Evolutionary conservation across 225 moss, liverwort and hornwort species (phyloP), one percentile per base, ranked within the genome.

Genomic region (Physcomitrellopsis africana): DNA sequence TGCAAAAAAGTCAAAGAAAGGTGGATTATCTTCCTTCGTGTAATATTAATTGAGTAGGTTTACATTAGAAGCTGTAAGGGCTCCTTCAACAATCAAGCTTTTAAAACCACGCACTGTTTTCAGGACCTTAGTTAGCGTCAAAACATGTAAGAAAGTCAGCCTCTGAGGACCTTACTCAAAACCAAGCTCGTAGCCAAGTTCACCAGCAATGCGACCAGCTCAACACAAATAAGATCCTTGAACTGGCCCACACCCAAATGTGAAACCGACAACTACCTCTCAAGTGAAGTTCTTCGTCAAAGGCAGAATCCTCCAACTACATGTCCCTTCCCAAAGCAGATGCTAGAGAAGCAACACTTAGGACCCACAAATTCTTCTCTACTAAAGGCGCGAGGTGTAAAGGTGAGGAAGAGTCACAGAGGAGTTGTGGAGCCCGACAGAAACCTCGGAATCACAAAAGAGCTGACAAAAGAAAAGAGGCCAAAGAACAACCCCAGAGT

Each of bases 191-290:
- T n/a, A 72, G 60, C 27, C 72, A 72, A 48, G n/a, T 17, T 45
- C 47, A 58, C 24, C 58, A 32, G 48, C 48, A 66, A 68, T 19
- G 52, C 51, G n/a, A 46, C 22, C 43, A 69, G 14, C 41, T 2
- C 15, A 2, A 37, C 14, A n/a, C 17, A 26, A 18, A 44, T 44
- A 7, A 44, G 56, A 65, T 46, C 55, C 65, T 65, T 74, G 56
- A 45, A 27, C 74, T 65, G 74, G 65, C 65, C 74, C 16, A 47
- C 44, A 48, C 9, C 13, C 26, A 45, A 65, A 65, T 24, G 26
- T 42, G 65, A n/a, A 65, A 44, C 54, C 65, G 54, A 54, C 65
- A 65, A 27, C 43, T n/a, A 6, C n/a, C 53, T 41, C 53, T 49
- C 23, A 24, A 44, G n/a, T 74, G 43, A 44, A 56, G 46, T 24